Evolutionary conservation across 225 moss, liverwort and hornwort genomes (phyloP), one percentile per base, ranked within the genome.

Genomic region (Bryum argenteum): DNA sequence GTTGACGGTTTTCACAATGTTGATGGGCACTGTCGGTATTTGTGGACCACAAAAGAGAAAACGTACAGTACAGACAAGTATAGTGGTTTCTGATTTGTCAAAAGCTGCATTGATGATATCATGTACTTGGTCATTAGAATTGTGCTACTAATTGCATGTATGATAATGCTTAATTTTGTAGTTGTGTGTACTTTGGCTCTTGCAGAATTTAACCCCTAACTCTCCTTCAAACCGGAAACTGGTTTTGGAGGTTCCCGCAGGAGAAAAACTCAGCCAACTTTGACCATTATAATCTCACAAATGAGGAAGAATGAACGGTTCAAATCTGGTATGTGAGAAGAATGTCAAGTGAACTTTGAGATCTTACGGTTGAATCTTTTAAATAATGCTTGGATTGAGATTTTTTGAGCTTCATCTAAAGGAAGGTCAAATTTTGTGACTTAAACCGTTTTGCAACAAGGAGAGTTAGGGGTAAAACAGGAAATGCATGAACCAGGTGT

Each of bases 1-100:
- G 6, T 48, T 13, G 11, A 14, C 45, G 12, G 3, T 11, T 45
- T 10, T 3, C 3, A 1, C 12, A 11, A 13, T 11, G 13, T 15
- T 9, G 57, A n/a, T 18, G 44, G 23, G 10, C 51, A 11, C 53
- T 72, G 53, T 78, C 78, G 56, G 73, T 54, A 63, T 63, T 63
- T 63, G 23, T 23, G 40, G 22, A 53, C 53, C 22, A 4, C 12
- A 39, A 0, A 1, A 3, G 1, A 10, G 5, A 10, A 11, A 22
- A 15, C 10, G 67, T 9, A 15, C n/a, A 4, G 8, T 28, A 28
- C 10, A 14, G 5, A 48, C 45, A 33, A 26, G 33, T 33, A 5
- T 12, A 15, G 14, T 47, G 19, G 18, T 48, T 53, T 66, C 62
- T 16, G 3, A 28, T 22, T 28, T 14, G 13, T 43, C 23, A 9